A percentile compares a stretch with the other conserved stretches of the same genome.
Evolutionary conservation across 2,329 filamentous ascomycete species (phyloP).

Genomic region (Elsinoe ampelina): DNA sequence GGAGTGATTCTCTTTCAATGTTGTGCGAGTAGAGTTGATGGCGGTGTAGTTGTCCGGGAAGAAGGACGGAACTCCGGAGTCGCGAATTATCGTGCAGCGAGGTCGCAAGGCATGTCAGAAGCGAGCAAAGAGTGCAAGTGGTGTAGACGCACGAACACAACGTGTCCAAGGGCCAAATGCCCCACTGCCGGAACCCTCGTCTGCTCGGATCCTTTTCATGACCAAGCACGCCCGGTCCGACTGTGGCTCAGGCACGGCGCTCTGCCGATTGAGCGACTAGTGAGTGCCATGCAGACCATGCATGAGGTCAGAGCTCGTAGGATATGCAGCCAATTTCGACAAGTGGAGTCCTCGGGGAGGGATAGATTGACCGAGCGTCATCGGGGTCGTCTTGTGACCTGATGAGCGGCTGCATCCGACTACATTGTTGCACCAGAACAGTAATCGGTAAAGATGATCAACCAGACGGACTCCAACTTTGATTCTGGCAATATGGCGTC

Average conservation of each 20-base stretch:
- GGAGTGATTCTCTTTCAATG: too few species aligned
- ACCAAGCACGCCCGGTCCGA: neutral
- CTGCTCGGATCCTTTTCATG: neutral
- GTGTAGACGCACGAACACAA: neutral
- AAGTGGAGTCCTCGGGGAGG: neutral
- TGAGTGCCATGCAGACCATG: constrained; percentile 1
- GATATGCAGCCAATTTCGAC: neutral
- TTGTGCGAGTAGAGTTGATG: neutral
- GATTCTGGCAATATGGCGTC: neutral
- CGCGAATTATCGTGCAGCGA: neutral
- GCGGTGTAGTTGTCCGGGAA: neutral
- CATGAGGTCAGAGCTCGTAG: constrained; percentile 10
- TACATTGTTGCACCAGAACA: neutral
- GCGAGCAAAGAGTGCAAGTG: neutral
- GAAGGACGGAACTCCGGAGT: neutral
- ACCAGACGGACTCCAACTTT: neutral
- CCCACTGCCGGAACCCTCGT: constrained; percentile 3
- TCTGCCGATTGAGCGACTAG: constrained; percentile 1
- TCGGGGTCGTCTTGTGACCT: neutral
- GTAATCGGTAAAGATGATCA: neutral
- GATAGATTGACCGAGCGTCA: constrained; percentile 5
- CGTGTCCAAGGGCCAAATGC: too few species aligned
- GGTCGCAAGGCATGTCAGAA: neutral
- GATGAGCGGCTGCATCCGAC: neutral
- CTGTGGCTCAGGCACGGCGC: constrained; percentile 8